Evolutionary conservation across 2,329 filamentous ascomycete genomes (phyloP), one percentile per base, ranked within the genome.

Genomic region (Passalora sequoiae): DNA sequence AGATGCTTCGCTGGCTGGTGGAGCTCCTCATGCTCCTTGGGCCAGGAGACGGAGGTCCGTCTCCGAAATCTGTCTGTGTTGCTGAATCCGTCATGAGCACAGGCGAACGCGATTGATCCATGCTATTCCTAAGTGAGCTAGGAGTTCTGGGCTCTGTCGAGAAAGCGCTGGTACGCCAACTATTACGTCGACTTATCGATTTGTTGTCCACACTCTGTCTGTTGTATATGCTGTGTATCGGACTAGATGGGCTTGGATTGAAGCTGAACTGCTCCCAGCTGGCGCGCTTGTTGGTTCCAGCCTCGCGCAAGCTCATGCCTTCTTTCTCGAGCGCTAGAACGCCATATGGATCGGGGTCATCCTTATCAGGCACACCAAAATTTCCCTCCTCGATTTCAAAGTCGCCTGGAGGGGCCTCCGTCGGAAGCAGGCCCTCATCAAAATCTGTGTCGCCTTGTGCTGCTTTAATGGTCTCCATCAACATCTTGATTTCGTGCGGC

Each of bases 341-440:
- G 17, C 91, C 91, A 60, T 86, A 97, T 0, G 91, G 91, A 62
- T 97, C 91, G 0, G 89, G 89, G 56, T 97, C 91, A 42, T 89
- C 80, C 3, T 72, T 68, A 50, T 83, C 81, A 1, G 88, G 89
- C 12, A 95, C 72, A 2, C 89, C 89, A 67, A 96, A 95, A 21
- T 73, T 66, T 6, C 66, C 68, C 55, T 69, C 36, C 62, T 74
- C 43, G 4, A 84, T 56, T 30, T 83, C 76, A 42, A 74, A 81
- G 60, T 97, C 91, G 40, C 83, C 83, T 0, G 91, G 91, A 0
- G 88, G 79, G 9, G 85, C 81, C 45, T 84, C 75, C 5, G 80
- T 72, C 10, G 82, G 79, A 39, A 95, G 72, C 31, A 88, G 62
- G 10, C 67, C 71, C 29, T 78, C 71, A 61, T 95, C 85, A 35